A percentile compares a stretch with the other conserved stretches of the same genome.
Evolutionary conservation across 2,329 filamentous ascomycete species (phyloP).

Genomic region (Botrytis aclada): DNA sequence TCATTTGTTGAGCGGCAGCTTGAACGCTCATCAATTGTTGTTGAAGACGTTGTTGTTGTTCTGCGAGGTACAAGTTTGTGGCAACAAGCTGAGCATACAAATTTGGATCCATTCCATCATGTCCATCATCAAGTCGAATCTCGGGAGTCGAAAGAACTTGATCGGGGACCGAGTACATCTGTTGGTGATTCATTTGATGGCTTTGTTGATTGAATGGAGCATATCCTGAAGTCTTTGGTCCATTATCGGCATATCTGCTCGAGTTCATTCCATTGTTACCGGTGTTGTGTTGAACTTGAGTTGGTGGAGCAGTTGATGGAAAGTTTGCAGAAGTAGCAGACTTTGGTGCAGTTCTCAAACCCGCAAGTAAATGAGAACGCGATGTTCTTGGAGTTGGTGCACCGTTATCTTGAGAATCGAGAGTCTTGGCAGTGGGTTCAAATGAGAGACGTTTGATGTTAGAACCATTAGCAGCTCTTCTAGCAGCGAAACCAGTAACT

Average conservation of each 20-base stretch:
- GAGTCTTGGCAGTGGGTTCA: constrained; percentile 62
- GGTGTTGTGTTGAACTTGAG: constrained; percentile 45
- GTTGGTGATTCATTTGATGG: constrained; percentile 46
- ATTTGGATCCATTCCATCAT: constrained; percentile 77
- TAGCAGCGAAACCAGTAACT: constrained; percentile 77
- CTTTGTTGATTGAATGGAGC: constrained; percentile 38
- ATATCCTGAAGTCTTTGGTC: constrained; percentile 37
- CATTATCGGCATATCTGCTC: constrained; percentile 38
- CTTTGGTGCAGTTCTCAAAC: constrained; percentile 90
- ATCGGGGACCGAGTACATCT: constrained; percentile 70
- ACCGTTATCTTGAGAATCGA: constrained; percentile 64
- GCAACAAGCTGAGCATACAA: constrained; percentile 86
- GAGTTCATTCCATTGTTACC: constrained; percentile 26
- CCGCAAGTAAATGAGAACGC: constrained; percentile 89
- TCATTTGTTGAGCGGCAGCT: constrained; percentile 79
- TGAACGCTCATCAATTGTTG: constrained; percentile 87
- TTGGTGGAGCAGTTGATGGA: constrained; percentile 61
- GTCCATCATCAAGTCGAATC: constrained; percentile 67
- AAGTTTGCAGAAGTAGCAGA: constrained; percentile 70
- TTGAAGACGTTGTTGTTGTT: constrained; percentile 92
- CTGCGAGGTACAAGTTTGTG: constrained; percentile 86
- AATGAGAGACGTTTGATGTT: constrained; percentile 88
- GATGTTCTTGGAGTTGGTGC: constrained; percentile 85
- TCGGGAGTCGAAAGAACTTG: constrained; percentile 83
- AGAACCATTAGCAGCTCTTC: constrained; percentile 66